Evolutionary conservation across 768 basidiomycete species (phyloP), one percentile per base, ranked within the genome.

Genomic region (Boletus huronensis): DNA sequence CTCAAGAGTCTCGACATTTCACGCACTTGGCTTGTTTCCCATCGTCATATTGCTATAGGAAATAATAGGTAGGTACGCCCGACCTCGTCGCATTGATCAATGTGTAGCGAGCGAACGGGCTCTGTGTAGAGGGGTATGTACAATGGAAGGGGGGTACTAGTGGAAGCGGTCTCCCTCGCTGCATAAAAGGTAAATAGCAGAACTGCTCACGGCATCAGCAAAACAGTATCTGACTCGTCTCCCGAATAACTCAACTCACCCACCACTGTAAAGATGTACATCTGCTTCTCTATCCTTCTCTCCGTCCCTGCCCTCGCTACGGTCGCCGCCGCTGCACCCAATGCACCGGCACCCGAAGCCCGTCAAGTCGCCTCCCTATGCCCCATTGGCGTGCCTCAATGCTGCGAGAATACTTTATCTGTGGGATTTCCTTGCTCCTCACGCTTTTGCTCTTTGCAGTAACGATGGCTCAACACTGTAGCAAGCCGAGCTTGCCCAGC

Each of bases 231-330:
- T n/a, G 38, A 46, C n/a, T 36, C 11, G 9, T 10, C 29, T 32
- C 32, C 14, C 13, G 13, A 32, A 14, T 5, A 32, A 14, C 1
- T 32, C 13, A 39, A 39, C 19, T 6, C 39, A 48, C 19, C 46
- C 21, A 23, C 17, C 7, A 10, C 25, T 36, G 31, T 14, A 42
- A 39, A 47, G 1, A 64, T 63, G 61, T 52, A 14, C 40, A 19
- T 38, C 26, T 52, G 47, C 46, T 42, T 32, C 32, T 32, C 32
- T 32, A 5, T 13, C 3, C 31, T 64, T 5, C 21, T 64, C 43
- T 40, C 55, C 16, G 21, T 64, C 41, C 47, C 40, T 42, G 55
- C 59, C 26, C 51, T 64, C 23, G 53, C 10, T 16, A 53, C 47
- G 14, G 29, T 41, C 10, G 63, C 17, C 6, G 25, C 50, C 1